Base-by-base conservation (phyloP, 768 basidiomycete genomes). In the Phaeolepiota aurea region DNA sequence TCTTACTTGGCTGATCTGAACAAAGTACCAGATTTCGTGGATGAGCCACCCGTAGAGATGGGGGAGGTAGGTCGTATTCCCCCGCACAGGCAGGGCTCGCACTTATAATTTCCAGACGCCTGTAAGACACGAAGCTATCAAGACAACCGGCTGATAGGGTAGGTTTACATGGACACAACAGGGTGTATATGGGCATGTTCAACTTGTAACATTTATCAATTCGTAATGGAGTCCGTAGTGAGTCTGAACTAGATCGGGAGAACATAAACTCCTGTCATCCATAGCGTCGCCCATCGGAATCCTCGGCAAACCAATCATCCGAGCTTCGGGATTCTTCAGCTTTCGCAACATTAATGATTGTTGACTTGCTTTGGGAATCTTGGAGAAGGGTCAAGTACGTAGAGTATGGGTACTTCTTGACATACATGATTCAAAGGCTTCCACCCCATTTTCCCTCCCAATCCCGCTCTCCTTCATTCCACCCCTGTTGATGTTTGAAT, bases 401-500 rank as follows among this genome's bases (percentile, higher is more conserved):
- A 3, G 13, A 37, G 37, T 32, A 35, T 9, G 19, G 18, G 14
- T 12, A 13, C 16, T 15, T 14, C 33, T 41, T 38, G 20, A 69
- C 84, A 44, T 45, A 87, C 87, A 90, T 45, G 82, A 72, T 55
- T 86, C 76, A 38, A 81, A 76, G 12, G 87, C 86, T 54, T 90
- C 88, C 3, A 84, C 43, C 1, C 89, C 89, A 47, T 92, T 92
- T 54, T 92, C 89, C 43, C 89, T 62, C 3, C 89, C 88, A 39
- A 88, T 82, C 1, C 88, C 88, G 50, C 87, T 90, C 48, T 84
- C 82, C 56, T 90, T 89, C 86, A 89, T 86, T 4, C 87, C 87
- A 14, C 87, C 87, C 86, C 85, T 85, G 45, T n/a, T 25, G n/a
- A 33, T 4, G 32, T 7, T 9, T 18, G 15, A 7, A 18, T n/a